These are phyloP conservation scores for Candida frijolesensis DNA, from an alignment of 1,139 yeast genomes.

Conservation along the genomic window DNA sequence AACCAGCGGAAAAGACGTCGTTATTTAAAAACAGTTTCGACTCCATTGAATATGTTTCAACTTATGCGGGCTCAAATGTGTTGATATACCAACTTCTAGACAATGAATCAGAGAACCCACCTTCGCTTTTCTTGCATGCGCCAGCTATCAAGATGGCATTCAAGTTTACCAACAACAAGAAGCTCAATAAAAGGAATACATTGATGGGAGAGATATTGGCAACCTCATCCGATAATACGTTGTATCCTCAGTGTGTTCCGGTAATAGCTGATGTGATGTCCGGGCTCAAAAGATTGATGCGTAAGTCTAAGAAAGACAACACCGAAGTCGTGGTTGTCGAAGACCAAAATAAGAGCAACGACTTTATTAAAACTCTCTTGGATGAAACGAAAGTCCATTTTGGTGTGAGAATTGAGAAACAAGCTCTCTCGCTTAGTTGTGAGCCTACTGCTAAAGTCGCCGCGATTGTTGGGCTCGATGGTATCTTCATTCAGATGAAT, in stretches of 20 bases:
- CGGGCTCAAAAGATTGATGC: slow-evolving; percentile 46
- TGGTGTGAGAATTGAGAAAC: slow-evolving; percentile 68
- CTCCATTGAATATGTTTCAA: slow-evolving; percentile 53
- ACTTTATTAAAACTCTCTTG: slow-evolving; percentile 42
- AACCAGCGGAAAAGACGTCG: slow-evolving; percentile 17
- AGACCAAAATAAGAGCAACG: slow-evolving; percentile 16
- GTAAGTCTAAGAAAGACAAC: slow-evolving; percentile 14
- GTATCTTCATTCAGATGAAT: slow-evolving; percentile 59
- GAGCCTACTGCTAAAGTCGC: slow-evolving; percentile 93
- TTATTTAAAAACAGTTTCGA: slow-evolving; percentile 35
- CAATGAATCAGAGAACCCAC: slow-evolving; percentile 42
- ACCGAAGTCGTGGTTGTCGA: slow-evolving; percentile 10
- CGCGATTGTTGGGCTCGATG: slow-evolving; percentile 74
- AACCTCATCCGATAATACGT: slow-evolving; percentile 71
- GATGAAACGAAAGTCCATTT: slow-evolving; percentile 63
- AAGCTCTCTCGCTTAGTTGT: slow-evolving; percentile 77
- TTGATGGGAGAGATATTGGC: slow-evolving; percentile 58
- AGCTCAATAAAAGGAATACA: slow-evolving; percentile 38
- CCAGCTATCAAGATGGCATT: slow-evolving; percentile 71
- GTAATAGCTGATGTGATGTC: slow-evolving; percentile 61
- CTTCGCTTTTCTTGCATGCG: slow-evolving; percentile 67
- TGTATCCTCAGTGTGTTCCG: slow-evolving; percentile 79
- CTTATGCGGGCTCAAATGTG: slow-evolving; percentile 74
- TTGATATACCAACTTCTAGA: slow-evolving; percentile 50
- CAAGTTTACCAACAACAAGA: slow-evolving; percentile 31